Evolutionary conservation across 2,329 filamentous ascomycete species (phyloP).

Genomic region (Salinomyces thailandicus): DNA sequence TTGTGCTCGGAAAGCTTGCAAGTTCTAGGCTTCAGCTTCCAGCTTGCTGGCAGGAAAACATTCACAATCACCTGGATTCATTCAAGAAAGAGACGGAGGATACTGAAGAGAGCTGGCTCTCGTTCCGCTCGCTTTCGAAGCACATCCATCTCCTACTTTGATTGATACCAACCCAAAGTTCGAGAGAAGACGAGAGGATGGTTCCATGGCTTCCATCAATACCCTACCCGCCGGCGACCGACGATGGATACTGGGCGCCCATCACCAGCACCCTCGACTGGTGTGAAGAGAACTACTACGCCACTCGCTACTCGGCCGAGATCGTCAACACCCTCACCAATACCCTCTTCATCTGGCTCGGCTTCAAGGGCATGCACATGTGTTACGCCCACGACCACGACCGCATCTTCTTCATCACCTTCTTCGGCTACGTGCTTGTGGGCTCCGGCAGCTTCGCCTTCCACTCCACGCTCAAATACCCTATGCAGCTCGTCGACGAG

Average conservation of each 20-base stretch:
- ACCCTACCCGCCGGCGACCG: constrained; percentile 20
- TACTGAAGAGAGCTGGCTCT: neutral
- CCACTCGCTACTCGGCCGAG: constrained; percentile 64
- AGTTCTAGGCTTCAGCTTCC: too few species aligned
- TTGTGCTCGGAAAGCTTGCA: too few species aligned
- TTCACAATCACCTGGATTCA: too few species aligned
- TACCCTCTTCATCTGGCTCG: constrained; percentile 67
- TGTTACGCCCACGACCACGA: constrained; percentile 65
- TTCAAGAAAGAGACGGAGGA: too few species aligned
- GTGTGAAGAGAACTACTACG: constrained; percentile 75
- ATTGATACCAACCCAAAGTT: too few species aligned
- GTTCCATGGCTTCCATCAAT: constrained; percentile 21
- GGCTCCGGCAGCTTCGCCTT: constrained; percentile 54
- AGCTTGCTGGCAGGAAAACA: too few species aligned
- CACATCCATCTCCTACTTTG: too few species aligned
- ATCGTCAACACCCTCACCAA: constrained; percentile 76
- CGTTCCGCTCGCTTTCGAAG: neutral
- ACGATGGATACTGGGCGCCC: constrained; percentile 47
- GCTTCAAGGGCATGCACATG: constrained; percentile 61
- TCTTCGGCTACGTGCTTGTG: constrained; percentile 51
- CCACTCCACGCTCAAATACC: constrained; percentile 56
- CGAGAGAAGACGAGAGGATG: constrained; percentile 31
- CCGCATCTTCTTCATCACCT: constrained; percentile 60
- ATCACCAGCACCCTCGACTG: constrained; percentile 66
- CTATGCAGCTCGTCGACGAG: constrained; percentile 62